phyloP scores from a whole-genome alignment of 208 protist genomes.

The Leishmania amazonensis region DNA sequence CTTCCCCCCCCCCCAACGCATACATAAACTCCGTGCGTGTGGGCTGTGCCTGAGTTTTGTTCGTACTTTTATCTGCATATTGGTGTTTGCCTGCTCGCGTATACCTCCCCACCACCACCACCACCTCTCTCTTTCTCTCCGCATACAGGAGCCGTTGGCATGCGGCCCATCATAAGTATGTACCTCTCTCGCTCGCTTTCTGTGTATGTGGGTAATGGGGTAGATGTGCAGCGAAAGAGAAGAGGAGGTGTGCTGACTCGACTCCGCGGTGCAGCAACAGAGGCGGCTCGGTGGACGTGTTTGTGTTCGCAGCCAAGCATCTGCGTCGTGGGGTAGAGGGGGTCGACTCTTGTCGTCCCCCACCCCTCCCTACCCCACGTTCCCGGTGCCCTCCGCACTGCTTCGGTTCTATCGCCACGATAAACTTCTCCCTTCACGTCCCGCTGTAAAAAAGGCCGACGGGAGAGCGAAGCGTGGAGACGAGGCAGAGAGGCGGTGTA shows the following conservation, averaged over 20 bases:
- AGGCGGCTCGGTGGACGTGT: neutral
- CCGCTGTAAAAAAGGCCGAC: neutral
- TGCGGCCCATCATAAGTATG: too few relatives aligned
- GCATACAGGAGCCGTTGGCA: too few relatives aligned
- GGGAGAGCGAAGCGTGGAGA: neutral
- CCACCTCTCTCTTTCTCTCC: conserved; percentile 4
- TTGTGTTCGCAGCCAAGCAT: neutral
- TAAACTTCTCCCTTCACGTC: neutral
- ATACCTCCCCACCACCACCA: neutral
- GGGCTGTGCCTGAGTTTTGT: too few relatives aligned
- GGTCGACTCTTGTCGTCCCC: neutral
- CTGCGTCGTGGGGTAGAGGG: neutral
- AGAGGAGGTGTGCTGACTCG: too few relatives aligned
- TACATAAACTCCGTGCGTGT: too few relatives aligned
- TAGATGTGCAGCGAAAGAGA: too few relatives aligned
- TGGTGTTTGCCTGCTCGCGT: neutral
- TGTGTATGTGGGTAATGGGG: too few relatives aligned
- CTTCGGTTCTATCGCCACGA: neutral
- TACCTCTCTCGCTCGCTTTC: too few relatives aligned
- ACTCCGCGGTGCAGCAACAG: neutral
- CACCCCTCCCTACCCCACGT: neutral
- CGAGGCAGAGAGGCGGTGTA: neutral
- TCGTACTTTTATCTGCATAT: neutral
- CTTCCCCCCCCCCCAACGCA: too few relatives aligned
- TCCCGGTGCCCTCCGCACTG: neutral